Base-by-base conservation (phyloP, 1,284 basidiomycete species). In the Trametes hirsuta region DNA sequence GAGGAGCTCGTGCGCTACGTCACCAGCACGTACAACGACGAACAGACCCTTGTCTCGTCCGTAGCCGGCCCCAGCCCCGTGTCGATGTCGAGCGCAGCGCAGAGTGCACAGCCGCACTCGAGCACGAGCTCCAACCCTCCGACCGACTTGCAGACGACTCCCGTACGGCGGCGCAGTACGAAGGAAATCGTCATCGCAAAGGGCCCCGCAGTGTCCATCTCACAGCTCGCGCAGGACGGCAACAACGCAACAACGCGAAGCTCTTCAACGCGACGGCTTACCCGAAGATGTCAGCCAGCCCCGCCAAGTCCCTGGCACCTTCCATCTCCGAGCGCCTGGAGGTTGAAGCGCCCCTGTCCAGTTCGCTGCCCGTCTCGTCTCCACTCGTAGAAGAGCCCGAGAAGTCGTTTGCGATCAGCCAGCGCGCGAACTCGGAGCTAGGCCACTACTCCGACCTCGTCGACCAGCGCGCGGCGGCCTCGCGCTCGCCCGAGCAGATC, bases 1-100 rank as follows among this genome's bases (percentile, higher is more conserved):
- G 91, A 96, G 61, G 90, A 95, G 65, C 87, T 99, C 42, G 94
- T 97, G 49, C 85, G 90, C 46, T 95, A 92, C 71, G 88, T 91
- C 61, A 82, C 85, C 14, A 90, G 90, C 25, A 74, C 77, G 22
- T 92, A 90, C 75, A 88, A 82, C 72, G 90, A 91, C 48, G 87
- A 90, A 51, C 76, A 69, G 30, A 58, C 65, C 37, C 57, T 65
- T 5, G 59, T 69, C 14, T 46, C 55, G 8, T 18, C 22, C 35
- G 45, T 59, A 12, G 58, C 58, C 18, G 70, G 68, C 47, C 68
- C 69, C 14, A 74, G 69, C 53, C 72, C 74, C 6, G 68, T 74
- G 30, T 63, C 64, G 3, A 63, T 72, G 57, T 69, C 67, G 24
- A 52, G 61, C 30, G 56, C 64, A 9, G 49, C 57, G 15, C 64